phyloP scores from a whole-genome alignment of 2,329 filamentous ascomycete genomes.

The Pseudocercospora macadamiae region DNA sequence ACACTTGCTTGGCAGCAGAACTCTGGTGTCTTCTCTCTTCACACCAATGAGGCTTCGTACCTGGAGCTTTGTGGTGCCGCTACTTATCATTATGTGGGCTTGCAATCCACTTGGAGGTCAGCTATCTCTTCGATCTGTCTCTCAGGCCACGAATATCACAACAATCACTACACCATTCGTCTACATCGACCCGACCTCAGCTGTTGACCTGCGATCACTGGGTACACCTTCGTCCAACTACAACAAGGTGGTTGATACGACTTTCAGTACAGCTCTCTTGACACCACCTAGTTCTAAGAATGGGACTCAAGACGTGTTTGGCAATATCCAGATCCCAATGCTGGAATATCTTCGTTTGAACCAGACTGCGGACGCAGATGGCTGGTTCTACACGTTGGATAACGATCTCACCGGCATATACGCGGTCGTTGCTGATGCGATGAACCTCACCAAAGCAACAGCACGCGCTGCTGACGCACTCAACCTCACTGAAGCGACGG shows the following conservation, averaged over 20 bases:
- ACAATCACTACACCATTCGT: constrained; percentile 13
- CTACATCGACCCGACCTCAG: constrained; percentile 8
- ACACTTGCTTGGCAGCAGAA: constrained; percentile 17
- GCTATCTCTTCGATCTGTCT: constrained; percentile 15
- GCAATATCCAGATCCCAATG: constrained; percentile 24
- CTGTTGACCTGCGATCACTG: background rate
- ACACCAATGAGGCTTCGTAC: constrained; percentile 14
- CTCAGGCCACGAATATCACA: constrained; percentile 1
- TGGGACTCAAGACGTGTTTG: constrained; percentile 21
- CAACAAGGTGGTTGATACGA: background rate
- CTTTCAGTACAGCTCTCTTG: constrained; percentile 6
- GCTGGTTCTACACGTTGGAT: constrained; percentile 8
- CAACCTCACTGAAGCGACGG: background rate
- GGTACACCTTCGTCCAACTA: constrained; percentile 9
- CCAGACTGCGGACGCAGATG: constrained; percentile 13
- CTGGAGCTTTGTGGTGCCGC: constrained; percentile 9
- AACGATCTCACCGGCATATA: background rate
- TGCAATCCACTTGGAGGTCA: constrained; percentile 12
- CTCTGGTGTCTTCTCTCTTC: constrained; percentile 15
- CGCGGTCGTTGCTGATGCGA: background rate
- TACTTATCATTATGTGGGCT: constrained; percentile 7
- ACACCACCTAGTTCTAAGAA: constrained; percentile 16
- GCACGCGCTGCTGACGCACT: background rate
- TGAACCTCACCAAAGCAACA: background rate
- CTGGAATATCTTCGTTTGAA: constrained; percentile 15